Evolutionary conservation across 2,329 filamentous ascomycete genomes (phyloP).

Genomic region (Aspergillus sp.): DNA sequence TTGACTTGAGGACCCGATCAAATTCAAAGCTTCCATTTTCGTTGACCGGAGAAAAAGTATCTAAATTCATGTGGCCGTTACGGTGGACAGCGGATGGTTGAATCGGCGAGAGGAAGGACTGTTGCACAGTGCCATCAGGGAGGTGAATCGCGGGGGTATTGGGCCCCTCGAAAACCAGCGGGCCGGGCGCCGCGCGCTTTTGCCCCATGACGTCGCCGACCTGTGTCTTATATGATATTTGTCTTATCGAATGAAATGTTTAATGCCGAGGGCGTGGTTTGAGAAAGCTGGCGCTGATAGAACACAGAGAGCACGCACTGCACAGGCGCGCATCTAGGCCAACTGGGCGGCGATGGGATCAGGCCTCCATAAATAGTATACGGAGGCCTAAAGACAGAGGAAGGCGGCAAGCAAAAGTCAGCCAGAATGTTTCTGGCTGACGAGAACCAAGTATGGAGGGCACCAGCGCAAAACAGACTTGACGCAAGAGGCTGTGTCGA

Average conservation of each 20-base stretch:
- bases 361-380: slow-evolving; percentile 19
- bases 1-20: slow-evolving; percentile 87
- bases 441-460: not conserved
- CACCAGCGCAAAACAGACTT: not conserved
- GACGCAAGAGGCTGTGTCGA: slow-evolving; percentile 12
- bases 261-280: not conserved
- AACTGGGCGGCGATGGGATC: slow-evolving; percentile 1
- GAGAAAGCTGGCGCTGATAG: slow-evolving; percentile 1
- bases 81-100: slow-evolving; percentile 27
- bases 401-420: slow-evolving; percentile 18
- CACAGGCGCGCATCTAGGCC: slow-evolving; percentile 12
- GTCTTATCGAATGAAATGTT: not conserved
- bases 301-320: not conserved
- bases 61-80: slow-evolving; percentile 54
- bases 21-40: slow-evolving; percentile 96
- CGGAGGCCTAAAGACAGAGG: slow-evolving; percentile 2
- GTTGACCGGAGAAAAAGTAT: slow-evolving; percentile 81
- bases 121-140: slow-evolving; percentile 25
- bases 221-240: not conserved
- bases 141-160: slow-evolving; percentile 28
- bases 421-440: slow-evolving; percentile 7
- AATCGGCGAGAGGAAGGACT: slow-evolving; percentile 24
- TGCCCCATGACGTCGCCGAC: slow-evolving; percentile 24
- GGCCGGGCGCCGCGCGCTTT: slow-evolving; percentile 18
- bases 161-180: slow-evolving; percentile 25